These are phyloP conservation scores for Nakazawaea wyomingensis DNA, from an alignment of 805 yeast species.

Conservation along the genomic window DNA sequence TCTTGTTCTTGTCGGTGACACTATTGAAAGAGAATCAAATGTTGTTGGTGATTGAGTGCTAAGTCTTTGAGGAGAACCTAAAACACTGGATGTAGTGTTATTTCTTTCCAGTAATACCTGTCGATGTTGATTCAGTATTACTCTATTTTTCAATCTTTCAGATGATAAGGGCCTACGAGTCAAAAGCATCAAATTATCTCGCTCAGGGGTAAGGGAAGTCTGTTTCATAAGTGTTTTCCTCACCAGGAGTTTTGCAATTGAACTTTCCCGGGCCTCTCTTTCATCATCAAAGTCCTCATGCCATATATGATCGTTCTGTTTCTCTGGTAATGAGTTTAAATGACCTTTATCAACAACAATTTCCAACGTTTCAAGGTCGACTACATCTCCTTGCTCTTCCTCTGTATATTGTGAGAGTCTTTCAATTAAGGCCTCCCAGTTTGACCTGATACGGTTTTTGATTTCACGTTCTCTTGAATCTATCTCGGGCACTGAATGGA, in stretches of 20 bases:
- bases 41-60: too few relatives aligned
- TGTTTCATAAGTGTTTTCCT: background rate
- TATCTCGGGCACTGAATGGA: background rate
- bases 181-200: constrained; percentile 1
- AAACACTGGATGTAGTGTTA: too few relatives aligned
- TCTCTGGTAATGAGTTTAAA: constrained; percentile 37
- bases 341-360: constrained; percentile 69
- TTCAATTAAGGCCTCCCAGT: constrained; percentile 49
- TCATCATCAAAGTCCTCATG: constrained; percentile 28
- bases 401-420: constrained; percentile 45
- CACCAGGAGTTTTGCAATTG: background rate
- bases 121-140: background rate
- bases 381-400: constrained; percentile 52
- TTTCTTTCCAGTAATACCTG: background rate
- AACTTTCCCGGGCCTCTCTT: constrained; percentile 13
- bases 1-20: background rate
- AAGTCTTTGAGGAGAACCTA: too few relatives aligned
- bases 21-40: background rate
- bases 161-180: background rate
- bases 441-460: constrained; percentile 3
- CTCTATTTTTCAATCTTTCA: background rate
- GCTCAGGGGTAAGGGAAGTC: background rate
- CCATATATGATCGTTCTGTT: constrained; percentile 32
- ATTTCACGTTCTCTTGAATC: constrained; percentile 13
- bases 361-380: constrained; percentile 62